Percentiles rank a stretch among this genome's conserved stretches.
phyloP scores from a whole-genome alignment of 1,284 basidiomycete species.

The Ganoderma multipileum region DNA sequence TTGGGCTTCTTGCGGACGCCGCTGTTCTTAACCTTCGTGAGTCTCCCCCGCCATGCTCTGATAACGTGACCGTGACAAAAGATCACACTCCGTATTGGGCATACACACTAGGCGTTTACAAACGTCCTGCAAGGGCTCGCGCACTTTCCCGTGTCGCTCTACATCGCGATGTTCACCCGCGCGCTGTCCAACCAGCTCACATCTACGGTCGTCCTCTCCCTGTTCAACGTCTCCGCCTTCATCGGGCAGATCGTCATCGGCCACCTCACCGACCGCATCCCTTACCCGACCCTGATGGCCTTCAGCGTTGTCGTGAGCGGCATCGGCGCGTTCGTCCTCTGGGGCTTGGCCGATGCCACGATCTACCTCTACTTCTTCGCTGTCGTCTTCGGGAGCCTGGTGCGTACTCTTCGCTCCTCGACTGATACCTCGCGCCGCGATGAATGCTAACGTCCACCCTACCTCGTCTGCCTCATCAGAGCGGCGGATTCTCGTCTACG shows the following conservation, averaged over 20 bases:
- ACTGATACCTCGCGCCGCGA: background rate
- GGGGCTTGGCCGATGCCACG: constrained; percentile 36
- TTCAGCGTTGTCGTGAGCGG: constrained; percentile 32
- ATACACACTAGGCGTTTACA: constrained; percentile 21
- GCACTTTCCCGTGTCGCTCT: constrained; percentile 39
- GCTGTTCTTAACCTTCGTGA: constrained; percentile 34
- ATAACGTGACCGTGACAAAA: too few species aligned
- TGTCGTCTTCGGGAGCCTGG: constrained; percentile 37
- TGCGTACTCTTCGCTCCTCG: constrained; percentile 11
- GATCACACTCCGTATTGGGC: background rate
- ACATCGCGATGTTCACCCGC: constrained; percentile 36
- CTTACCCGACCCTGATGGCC: constrained; percentile 35
- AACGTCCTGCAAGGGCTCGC: constrained; percentile 36
- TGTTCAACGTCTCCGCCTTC: constrained; percentile 37
- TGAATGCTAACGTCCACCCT: too few species aligned
- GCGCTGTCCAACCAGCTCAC: constrained; percentile 32
- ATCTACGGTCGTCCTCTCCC: constrained; percentile 33
- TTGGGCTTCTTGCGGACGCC: constrained; percentile 33
- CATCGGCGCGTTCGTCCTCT: constrained; percentile 36
- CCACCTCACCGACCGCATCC: constrained; percentile 34
- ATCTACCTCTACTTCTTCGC: constrained; percentile 35
- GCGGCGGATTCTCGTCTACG: constrained; percentile 36
- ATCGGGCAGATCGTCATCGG: constrained; percentile 37
- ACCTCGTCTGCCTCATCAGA: constrained; percentile 21
- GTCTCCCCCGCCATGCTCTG: background rate